Conservation (phyloP, 2,329 filamentous ascomycete genomes). For the Magnaporthiopsis rhizophila region DNA sequence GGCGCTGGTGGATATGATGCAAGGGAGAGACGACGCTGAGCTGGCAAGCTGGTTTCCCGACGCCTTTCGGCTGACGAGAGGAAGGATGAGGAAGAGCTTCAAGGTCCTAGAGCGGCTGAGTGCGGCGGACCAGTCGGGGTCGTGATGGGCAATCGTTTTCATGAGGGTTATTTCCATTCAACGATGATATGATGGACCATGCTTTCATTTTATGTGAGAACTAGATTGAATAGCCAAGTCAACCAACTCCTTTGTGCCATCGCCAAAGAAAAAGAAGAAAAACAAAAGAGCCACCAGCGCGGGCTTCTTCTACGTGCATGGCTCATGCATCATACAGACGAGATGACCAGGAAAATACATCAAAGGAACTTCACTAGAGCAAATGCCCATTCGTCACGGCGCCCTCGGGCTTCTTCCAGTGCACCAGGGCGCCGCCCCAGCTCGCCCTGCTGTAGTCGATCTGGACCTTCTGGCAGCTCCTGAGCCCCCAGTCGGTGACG, state of each 20-base stretch:
- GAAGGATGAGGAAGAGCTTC: constrained; percentile 28
- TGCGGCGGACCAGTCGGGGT: background rate
- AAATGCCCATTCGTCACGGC: constrained; percentile 11
- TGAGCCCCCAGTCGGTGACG: constrained; percentile 61
- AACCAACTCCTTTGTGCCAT: background rate
- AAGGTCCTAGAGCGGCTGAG: background rate
- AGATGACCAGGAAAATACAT: background rate
- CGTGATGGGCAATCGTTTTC: background rate
- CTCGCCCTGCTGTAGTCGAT: constrained; percentile 71
- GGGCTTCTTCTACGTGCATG: background rate
- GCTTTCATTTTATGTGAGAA: background rate
- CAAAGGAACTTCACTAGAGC: background rate
- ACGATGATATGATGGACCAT: background rate
- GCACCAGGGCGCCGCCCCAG: constrained; percentile 39
- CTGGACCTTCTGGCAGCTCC: constrained; percentile 51
- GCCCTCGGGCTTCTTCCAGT: constrained; percentile 14
- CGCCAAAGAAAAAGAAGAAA: background rate
- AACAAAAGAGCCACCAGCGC: background rate
- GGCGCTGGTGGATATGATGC: constrained; percentile 48
- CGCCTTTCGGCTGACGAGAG: constrained; percentile 37
- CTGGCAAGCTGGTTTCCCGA: constrained; percentile 43
- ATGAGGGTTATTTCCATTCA: background rate
- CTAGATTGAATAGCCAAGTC: background rate
- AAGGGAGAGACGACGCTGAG: constrained; percentile 21
- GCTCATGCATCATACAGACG: background rate